Evolutionary conservation across 768 basidiomycete genomes (phyloP).

Genomic region (Candolleomyces aberdarensis): DNA sequence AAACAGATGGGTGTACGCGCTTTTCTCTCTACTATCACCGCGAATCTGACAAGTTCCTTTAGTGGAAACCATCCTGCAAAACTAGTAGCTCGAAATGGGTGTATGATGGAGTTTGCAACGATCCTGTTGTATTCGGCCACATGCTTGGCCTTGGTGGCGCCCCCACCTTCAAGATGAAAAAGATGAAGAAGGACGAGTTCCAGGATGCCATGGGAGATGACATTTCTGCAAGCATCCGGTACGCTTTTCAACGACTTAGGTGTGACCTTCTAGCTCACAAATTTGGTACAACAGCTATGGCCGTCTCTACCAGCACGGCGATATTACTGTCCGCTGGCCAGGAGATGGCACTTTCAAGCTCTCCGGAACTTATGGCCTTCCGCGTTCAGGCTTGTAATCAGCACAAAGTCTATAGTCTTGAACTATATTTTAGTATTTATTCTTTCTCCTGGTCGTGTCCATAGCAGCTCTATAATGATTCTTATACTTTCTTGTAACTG

Average conservation of each 20-base stretch:
- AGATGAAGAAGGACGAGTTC: slow-evolving; percentile 34
- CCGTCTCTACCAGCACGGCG: slow-evolving; percentile 35
- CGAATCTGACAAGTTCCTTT: neutral
- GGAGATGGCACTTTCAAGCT: slow-evolving; percentile 56
- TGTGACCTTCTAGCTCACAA: neutral
- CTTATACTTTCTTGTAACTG: too few relatives aligned
- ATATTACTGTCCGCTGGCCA: slow-evolving; percentile 45
- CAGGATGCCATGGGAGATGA: slow-evolving; percentile 25
- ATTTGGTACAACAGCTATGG: slow-evolving; percentile 30
- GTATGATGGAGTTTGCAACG: slow-evolving; percentile 51
- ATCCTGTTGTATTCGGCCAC: slow-evolving; percentile 45
- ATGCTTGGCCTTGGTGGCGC: slow-evolving; percentile 41
- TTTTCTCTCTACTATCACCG: neutral
- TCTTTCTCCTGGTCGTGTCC: too few relatives aligned
- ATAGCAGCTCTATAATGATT: too few relatives aligned
- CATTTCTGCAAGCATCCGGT: slow-evolving; percentile 36
- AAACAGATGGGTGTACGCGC: slow-evolving; percentile 45
- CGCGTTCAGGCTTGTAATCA: neutral
- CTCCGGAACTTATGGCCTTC: slow-evolving; percentile 46
- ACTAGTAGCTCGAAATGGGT: slow-evolving; percentile 41
- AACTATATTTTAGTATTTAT: too few relatives aligned
- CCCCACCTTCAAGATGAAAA: slow-evolving; percentile 50
- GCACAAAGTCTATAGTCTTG: too few relatives aligned
- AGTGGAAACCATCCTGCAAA: slow-evolving; percentile 55
- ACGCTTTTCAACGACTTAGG: slow-evolving; percentile 2